Evolutionary conservation across 495 filamentous ascomycete genomes (phyloP).

Genomic region (Neurospora tetraspora): DNA sequence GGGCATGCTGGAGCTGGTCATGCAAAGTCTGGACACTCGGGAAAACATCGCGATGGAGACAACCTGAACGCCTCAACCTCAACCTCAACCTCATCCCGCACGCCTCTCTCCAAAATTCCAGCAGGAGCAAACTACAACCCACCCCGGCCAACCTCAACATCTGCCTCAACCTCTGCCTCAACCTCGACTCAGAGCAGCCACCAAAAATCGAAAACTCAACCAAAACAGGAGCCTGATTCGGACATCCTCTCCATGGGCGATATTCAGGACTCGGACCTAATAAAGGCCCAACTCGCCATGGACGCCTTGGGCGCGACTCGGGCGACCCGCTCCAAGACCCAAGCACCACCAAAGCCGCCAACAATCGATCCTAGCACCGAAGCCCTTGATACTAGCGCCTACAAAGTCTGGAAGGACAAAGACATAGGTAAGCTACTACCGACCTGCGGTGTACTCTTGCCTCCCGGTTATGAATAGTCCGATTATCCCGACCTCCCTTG

Average conservation of each 20-base stretch:
- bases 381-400: not conserved
- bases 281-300: not conserved
- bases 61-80: not conserved
- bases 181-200: not conserved
- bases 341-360: not conserved
- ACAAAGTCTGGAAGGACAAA: not conserved
- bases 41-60: slow-evolving; percentile 2
- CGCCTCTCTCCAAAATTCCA: not conserved
- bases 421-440: not conserved
- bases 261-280: not conserved
- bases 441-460: not conserved
- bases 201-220: not conserved
- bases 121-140: not conserved
- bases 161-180: not conserved
- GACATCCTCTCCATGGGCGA: not conserved
- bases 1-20: not conserved
- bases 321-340: not conserved
- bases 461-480: not conserved
- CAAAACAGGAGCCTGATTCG: not conserved
- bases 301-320: not conserved
- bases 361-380: not conserved
- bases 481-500: slow-evolving; percentile 13
- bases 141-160: not conserved
- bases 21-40: not conserved
- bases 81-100: not conserved